Evolutionary conservation across 441 rosid species (phyloP).

Genomic region (Populus tomentosa): DNA sequence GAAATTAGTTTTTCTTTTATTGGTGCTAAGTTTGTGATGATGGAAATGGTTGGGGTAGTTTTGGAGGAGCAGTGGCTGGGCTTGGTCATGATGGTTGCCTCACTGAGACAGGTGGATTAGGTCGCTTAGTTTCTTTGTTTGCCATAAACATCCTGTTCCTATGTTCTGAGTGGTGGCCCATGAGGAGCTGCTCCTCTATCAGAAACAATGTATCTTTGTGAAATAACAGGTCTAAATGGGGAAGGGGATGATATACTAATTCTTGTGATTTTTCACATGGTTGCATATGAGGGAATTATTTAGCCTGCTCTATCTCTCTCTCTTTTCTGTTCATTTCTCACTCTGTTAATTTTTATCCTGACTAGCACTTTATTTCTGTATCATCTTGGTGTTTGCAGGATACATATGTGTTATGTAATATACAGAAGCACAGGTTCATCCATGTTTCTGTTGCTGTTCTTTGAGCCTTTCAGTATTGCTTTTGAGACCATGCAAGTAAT

Average conservation of each 20-base stretch:
- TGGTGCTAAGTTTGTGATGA: neutral
- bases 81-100: neutral
- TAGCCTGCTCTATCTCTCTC: too few species aligned
- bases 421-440: slow-evolving; percentile 60
- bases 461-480: slow-evolving; percentile 94
- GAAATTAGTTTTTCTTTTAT: neutral
- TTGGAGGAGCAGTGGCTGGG: neutral
- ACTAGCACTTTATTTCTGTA: neutral
- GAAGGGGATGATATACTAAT: neutral
- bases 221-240: neutral
- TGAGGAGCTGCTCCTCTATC: neutral
- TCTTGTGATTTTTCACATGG: neutral
- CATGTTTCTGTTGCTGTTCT: slow-evolving; percentile 74
- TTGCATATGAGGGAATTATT: neutral
- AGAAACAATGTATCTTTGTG: neutral
- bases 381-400: slow-evolving; percentile 52
- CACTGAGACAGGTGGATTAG: neutral
- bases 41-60: neutral
- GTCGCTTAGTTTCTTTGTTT: neutral
- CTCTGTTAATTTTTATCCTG: neutral
- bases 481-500: slow-evolving; percentile 97
- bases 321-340: too few species aligned
- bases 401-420: slow-evolving; percentile 61
- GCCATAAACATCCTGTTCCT: neutral
- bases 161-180: neutral